Evolutionary conservation across 2,329 filamentous ascomycete species (phyloP).

Genomic region (Aplosporella prunicola): DNA sequence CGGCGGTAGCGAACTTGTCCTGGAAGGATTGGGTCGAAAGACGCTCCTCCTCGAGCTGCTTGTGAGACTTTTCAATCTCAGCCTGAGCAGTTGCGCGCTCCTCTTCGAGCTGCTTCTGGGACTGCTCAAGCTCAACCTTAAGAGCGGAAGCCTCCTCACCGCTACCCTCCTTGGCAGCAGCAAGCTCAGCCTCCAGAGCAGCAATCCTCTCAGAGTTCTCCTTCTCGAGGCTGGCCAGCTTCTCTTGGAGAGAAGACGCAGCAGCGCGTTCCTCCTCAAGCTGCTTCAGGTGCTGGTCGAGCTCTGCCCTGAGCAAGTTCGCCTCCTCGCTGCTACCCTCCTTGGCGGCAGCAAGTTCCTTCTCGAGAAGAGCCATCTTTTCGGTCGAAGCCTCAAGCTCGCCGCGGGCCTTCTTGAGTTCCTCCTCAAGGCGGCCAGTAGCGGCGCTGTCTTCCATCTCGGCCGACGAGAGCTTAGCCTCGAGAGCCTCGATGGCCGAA

Average conservation of each 20-base stretch:
- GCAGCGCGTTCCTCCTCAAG: neutral
- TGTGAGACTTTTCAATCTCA: slow-evolving; percentile 3
- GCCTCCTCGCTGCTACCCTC: slow-evolving; percentile 3
- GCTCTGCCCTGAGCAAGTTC: slow-evolving; percentile 1
- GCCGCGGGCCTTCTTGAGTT: neutral
- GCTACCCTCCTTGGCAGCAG: slow-evolving; percentile 4
- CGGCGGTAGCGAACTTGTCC: neutral
- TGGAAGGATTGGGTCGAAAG: neutral
- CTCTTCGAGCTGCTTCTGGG: slow-evolving; percentile 1
- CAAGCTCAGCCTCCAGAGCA: slow-evolving; percentile 9
- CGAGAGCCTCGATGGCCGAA: slow-evolving; percentile 6
- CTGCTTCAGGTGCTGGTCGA: neutral
- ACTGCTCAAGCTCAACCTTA: slow-evolving; percentile 3
- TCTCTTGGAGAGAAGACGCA: neutral
- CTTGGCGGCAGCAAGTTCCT: slow-evolving; percentile 1
- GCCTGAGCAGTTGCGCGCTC: slow-evolving; percentile 6
- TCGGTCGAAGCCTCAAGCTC: neutral
- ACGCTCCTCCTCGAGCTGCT: slow-evolving; percentile 1
- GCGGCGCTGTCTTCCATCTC: slow-evolving; percentile 6
- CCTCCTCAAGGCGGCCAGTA: neutral
- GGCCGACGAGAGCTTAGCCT: slow-evolving; percentile 8
- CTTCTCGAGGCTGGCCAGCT: neutral
- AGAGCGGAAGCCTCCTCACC: slow-evolving; percentile 1
- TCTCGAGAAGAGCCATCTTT: neutral
- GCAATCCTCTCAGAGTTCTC: neutral